Percentiles rank a stretch among this genome's conserved stretches.
These are phyloP conservation scores for Alternaria sp. DNA, from an alignment of 2,329 filamentous ascomycete species.

Conservation along the genomic window DNA sequence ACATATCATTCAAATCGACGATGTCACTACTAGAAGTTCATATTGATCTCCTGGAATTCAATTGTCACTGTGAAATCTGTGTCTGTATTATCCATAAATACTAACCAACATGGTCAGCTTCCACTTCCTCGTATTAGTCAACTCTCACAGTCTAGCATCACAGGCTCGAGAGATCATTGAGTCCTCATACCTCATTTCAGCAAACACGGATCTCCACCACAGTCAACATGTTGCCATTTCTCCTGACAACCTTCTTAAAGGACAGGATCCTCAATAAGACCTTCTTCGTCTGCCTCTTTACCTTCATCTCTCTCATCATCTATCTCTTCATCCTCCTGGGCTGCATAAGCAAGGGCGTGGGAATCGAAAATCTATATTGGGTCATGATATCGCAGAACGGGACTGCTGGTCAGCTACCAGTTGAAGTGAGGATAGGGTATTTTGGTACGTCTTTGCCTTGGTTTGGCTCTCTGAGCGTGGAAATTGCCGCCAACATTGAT, in stretches of 20 bases:
- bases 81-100: not conserved
- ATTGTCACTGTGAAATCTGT: not conserved
- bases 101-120: not conserved
- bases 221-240: conserved; percentile 2
- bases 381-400: conserved; percentile 7
- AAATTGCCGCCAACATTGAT: not conserved
- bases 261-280: conserved; percentile 9
- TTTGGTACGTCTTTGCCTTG: conserved; percentile 8
- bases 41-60: not conserved
- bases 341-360: conserved; percentile 9
- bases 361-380: conserved; percentile 14
- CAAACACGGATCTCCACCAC: not conserved
- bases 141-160: not conserved
- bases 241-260: not conserved
- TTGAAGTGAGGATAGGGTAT: conserved; percentile 14
- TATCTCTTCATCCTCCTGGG: conserved; percentile 13
- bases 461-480: not conserved
- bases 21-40: not conserved
- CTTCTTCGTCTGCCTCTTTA: conserved; percentile 3
- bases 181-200: not conserved
- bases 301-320: conserved; percentile 5
- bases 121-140: not conserved
- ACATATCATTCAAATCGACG: not conserved
- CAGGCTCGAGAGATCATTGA: not conserved
- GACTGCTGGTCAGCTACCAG: not conserved